These are phyloP conservation scores for Physcomitrellopsis africana DNA, from an alignment of 225 moss, liverwort and hornwort species.

Conservation along the genomic window DNA sequence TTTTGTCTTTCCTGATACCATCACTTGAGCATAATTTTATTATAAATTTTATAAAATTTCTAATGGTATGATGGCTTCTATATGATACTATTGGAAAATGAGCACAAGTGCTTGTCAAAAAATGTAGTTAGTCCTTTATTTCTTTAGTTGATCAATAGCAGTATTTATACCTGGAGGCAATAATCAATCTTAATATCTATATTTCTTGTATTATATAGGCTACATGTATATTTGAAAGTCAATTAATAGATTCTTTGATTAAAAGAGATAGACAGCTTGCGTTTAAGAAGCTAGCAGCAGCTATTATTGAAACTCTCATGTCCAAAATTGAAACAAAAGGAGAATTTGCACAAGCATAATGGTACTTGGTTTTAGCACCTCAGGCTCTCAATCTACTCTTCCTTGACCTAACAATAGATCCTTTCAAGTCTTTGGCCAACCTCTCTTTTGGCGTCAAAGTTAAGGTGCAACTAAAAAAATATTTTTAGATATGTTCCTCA, in stretches of 20 bases:
- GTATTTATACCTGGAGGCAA: slow-evolving; percentile 2
- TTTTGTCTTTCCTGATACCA: slow-evolving; percentile 13
- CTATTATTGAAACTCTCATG: slow-evolving; percentile 97
- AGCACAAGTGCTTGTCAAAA: slow-evolving; percentile 10
- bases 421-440: slow-evolving; percentile 98
- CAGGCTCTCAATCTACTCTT: slow-evolving; percentile 97
- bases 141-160: not conserved
- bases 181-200: not conserved
- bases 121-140: slow-evolving; percentile 10
- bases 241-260: slow-evolving; percentile 89
- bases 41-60: not conserved
- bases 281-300: slow-evolving; percentile 95
- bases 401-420: slow-evolving; percentile 94
- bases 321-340: slow-evolving; percentile 98
- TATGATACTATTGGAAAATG: slow-evolving; percentile 5
- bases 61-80: not conserved
- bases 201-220: slow-evolving; percentile 59
- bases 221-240: slow-evolving; percentile 89
- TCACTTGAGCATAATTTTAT: slow-evolving; percentile 6
- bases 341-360: slow-evolving; percentile 96
- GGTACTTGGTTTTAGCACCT: slow-evolving; percentile 97
- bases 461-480: slow-evolving; percentile 93
- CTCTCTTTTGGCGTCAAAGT: slow-evolving; percentile 98
- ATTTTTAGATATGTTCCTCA: slow-evolving; percentile 71
- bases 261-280: slow-evolving; percentile 97